Base-by-base conservation (phyloP, 2,329 filamentous ascomycete genomes). In the Pseudocercospora fijiensis region DNA sequence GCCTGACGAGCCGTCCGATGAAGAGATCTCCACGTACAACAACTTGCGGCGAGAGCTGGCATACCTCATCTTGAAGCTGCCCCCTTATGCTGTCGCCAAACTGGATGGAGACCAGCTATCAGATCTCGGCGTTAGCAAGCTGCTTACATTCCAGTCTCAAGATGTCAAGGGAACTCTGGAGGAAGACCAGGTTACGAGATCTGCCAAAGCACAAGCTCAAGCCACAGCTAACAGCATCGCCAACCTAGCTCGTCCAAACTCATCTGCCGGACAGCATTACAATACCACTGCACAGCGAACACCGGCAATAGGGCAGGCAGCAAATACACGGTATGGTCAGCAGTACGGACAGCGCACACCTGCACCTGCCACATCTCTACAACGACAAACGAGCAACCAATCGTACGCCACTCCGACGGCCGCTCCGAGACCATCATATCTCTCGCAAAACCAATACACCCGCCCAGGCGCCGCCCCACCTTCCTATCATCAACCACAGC, bases 61-160 rank as follows among this genome's bases (percentile, higher is more conserved):
- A 0, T 80, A 92, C 28, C 86, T 96, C 66, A 85, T 96, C 65
- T 84, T 89, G 68, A 86, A 85, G 43, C 79, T 96, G 10, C 92
- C 92, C 1, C 92, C 92, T 1, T 95, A 92, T 73, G 90, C 90
- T 1, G 90, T 96, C 24, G 88, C 92, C 5, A 94, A 95, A 72
- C 81, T 96, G 65, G 89, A 96, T 71, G 92, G 92, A 9, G 90
- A 96, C 74, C 90, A 92, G 75, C 79, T 96, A n/a, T 89, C 88
- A 28, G 90, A 92, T 63, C 81, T 96, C 55, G 88, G 91, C 66
- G 89, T 96, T 73, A 94, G 89, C 78, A 91, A 87, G 52, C 91
- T 87, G 74, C 84, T 96, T 20, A 79, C 91, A 64, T 81, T 96
- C 53, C 86, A 90, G 65, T 87, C 84, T 6, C 87, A 89, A 58